Evolutionary conservation across 345 rosid genomes (phyloP).

Genomic region (Limnanthes douglasii): DNA sequence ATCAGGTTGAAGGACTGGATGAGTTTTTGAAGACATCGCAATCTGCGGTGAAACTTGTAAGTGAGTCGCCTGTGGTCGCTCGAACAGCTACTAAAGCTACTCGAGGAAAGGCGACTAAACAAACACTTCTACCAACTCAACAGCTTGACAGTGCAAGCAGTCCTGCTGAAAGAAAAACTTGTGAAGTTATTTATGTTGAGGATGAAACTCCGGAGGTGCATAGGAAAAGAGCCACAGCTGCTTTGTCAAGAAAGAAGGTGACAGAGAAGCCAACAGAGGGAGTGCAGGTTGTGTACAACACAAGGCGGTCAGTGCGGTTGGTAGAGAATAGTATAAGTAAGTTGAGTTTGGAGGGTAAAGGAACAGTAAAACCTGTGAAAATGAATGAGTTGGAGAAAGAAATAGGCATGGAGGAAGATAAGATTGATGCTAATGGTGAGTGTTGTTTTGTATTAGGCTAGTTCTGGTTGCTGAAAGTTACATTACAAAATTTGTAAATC

Average conservation of each 20-base stretch:
- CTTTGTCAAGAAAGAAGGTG: too few species aligned
- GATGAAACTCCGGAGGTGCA: too few species aligned
- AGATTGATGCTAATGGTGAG: too few species aligned
- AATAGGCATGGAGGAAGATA: too few species aligned
- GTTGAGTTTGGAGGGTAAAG: constrained; percentile 34
- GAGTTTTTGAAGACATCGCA: constrained; percentile 29
- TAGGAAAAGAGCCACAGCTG: too few species aligned
- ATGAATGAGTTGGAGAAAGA: too few species aligned
- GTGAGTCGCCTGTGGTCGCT: constrained; percentile 14
- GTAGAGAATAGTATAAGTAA: constrained; percentile 45
- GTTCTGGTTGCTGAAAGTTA: too few species aligned
- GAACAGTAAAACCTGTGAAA: constrained; percentile 5
- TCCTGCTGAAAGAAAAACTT: not conserved
- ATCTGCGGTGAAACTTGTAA: constrained; percentile 29
- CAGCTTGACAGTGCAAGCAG: constrained; percentile 20
- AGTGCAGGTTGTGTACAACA: constrained; percentile 37
- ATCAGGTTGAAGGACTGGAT: constrained; percentile 72
- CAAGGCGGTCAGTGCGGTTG: constrained; percentile 57
- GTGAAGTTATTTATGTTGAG: constrained; percentile 4
- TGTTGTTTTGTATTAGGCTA: too few species aligned
- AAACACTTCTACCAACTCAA: too few species aligned
- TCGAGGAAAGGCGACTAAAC: constrained; percentile 26
- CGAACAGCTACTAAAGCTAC: constrained; percentile 30
- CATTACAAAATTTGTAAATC: too few species aligned
- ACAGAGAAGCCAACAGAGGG: too few species aligned